Evolutionary conservation across 345 rosid species (phyloP).

Genomic region (Rhizophora mangle): DNA sequence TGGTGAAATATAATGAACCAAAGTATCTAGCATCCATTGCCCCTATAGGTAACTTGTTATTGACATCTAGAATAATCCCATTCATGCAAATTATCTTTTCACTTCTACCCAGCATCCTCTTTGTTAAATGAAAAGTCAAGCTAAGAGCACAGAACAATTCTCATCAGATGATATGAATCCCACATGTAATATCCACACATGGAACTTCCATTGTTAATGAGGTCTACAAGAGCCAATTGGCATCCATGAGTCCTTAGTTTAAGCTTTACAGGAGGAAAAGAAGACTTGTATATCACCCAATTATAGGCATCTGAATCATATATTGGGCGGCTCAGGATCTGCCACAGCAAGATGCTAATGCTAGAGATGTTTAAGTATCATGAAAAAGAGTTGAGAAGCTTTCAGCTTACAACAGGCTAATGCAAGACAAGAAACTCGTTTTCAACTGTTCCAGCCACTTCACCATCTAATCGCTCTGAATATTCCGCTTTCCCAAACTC

Average conservation of each 20-base stretch:
- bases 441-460: background rate
- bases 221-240: no score
- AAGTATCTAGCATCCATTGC: background rate
- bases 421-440: background rate
- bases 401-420: background rate
- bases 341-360: background rate
- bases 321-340: background rate
- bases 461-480: background rate
- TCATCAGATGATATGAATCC: no score
- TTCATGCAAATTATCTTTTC: no score
- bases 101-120: no score
- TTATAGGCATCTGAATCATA: background rate
- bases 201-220: no score
- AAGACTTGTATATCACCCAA: no score
- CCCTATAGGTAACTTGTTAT: background rate
- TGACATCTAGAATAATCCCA: background rate
- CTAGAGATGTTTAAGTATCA: background rate
- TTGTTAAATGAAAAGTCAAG: background rate
- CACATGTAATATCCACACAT: no score
- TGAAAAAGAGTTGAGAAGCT: background rate
- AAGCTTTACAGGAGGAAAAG: no score
- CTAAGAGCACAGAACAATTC: no score
- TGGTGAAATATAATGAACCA: constrained; percentile 48
- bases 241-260: no score
- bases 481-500: background rate